Evolutionary conservation across 1,139 yeast species (phyloP).

Genomic region (Pichia sp.): DNA sequence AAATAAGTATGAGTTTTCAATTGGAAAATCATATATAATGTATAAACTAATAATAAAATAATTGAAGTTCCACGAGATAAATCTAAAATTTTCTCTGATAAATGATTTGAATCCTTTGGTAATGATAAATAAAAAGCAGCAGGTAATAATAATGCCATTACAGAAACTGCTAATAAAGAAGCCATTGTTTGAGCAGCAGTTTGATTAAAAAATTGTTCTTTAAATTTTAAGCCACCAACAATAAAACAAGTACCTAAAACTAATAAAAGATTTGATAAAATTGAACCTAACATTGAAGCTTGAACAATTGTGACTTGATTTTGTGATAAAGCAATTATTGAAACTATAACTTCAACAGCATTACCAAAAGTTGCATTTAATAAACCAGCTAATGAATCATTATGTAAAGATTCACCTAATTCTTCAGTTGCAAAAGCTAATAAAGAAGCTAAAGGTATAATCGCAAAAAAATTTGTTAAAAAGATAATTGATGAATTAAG

Average conservation of each 20-base stretch:
- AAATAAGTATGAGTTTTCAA: conserved; percentile 73
- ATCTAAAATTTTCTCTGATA: conserved; percentile 52
- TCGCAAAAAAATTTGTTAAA: conserved; percentile 76
- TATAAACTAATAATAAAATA: conserved; percentile 69
- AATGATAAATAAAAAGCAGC: conserved; percentile 92
- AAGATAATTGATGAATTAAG: conserved; percentile 60
- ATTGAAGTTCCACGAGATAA: conserved; percentile 85
- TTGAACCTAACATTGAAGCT: conserved; percentile 94
- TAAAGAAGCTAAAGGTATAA: conserved; percentile 86
- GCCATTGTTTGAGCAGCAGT: conserved; percentile 98
- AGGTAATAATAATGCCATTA: conserved; percentile 83
- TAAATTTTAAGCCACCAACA: conserved; percentile 83
- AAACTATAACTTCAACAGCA: conserved; percentile 88
- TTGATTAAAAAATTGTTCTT: conserved; percentile 85
- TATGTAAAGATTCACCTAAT: conserved; percentile 69
- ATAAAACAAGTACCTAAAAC: conserved; percentile 95
- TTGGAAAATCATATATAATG: conserved; percentile 78
- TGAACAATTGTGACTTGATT: conserved; percentile 92
- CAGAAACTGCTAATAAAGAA: conserved; percentile 83
- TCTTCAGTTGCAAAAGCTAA: conserved; percentile 92
- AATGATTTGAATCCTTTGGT: conserved; percentile 39
- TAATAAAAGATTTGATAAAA: conserved; percentile 75
- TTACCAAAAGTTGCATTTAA: conserved; percentile 96
- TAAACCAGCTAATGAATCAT: conserved; percentile 84
- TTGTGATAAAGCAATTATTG: conserved; percentile 77